phyloP scores from a whole-genome alignment of 345 rosid genomes.

The Eucalyptus tenuipes region DNA sequence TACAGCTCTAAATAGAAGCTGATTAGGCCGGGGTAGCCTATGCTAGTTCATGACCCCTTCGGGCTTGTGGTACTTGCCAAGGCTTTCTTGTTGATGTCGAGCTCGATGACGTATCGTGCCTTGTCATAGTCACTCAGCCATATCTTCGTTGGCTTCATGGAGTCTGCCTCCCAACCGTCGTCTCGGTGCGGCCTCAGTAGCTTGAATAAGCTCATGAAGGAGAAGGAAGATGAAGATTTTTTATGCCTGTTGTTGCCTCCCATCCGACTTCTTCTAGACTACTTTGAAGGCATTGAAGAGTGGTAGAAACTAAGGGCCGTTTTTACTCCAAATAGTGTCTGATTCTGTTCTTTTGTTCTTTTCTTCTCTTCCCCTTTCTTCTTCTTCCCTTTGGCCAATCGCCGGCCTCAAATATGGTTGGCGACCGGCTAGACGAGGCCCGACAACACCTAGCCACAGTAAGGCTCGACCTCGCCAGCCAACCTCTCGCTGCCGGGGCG shows the following conservation, averaged over 20 bases:
- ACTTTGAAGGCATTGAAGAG: neutral
- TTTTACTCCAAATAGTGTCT: too few relatives aligned
- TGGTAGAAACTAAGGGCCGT: too few relatives aligned
- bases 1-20: neutral
- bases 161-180: neutral
- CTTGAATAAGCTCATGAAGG: neutral
- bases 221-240: neutral
- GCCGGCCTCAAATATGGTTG: rapidly evolving
- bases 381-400: too few relatives aligned
- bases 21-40: neutral
- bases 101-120: neutral
- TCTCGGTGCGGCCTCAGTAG: neutral
- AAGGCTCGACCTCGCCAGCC: rapidly evolving
- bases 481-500: rapidly evolving
- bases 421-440: too few relatives aligned
- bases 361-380: too few relatives aligned
- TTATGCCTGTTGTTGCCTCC: neutral
- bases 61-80: neutral
- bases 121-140: neutral
- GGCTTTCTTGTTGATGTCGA: neutral
- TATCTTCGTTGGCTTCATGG: neutral
- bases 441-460: rapidly evolving
- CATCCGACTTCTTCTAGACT: neutral
- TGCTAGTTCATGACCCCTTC: neutral
- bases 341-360: too few relatives aligned